Percentiles rank a stretch among this genome's conserved stretches.
These are phyloP conservation scores for Bruguiera parviflora DNA, from an alignment of 345 rosid genomes.

Conservation along the genomic window DNA sequence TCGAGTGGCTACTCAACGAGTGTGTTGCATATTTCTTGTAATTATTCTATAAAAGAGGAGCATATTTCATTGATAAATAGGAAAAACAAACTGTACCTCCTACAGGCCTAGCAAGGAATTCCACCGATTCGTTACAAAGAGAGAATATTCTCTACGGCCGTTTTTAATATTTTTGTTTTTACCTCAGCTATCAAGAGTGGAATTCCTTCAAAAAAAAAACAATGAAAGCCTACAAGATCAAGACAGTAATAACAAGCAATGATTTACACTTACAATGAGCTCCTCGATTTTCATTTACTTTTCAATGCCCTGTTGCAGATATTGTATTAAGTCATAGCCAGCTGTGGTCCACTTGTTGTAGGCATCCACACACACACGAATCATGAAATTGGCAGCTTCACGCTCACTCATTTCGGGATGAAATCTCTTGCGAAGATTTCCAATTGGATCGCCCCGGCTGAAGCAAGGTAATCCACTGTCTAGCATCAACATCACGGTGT, in stretches of 20 bases:
- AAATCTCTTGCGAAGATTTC: slow-evolving; percentile 94
- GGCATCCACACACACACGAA: slow-evolving; percentile 75
- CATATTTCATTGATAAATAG: slow-evolving; percentile 8
- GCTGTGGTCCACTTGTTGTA: slow-evolving; percentile 96
- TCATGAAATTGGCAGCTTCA: slow-evolving; percentile 96
- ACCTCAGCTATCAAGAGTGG: slow-evolving; percentile 16
- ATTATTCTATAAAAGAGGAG: not conserved
- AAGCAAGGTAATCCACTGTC: slow-evolving; percentile 98
- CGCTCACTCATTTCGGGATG: slow-evolving; percentile 96
- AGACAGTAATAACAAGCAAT: slow-evolving; percentile 16
- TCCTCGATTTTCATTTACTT: slow-evolving; percentile 36
- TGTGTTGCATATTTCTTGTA: not conserved
- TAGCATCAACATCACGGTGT: slow-evolving; percentile 80
- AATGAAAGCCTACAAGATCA: not conserved
- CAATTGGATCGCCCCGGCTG: slow-evolving; percentile 94
- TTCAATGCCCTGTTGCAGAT: slow-evolving; percentile 95
- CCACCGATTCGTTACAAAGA: slow-evolving; percentile 20
- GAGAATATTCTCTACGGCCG: slow-evolving; percentile 6
- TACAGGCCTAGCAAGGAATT: slow-evolving; percentile 26
- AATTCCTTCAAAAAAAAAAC: slow-evolving; percentile 11
- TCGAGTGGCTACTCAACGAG: too few species aligned
- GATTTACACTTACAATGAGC: slow-evolving; percentile 30
- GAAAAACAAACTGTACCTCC: slow-evolving; percentile 9
- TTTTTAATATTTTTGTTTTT: slow-evolving; percentile 2
- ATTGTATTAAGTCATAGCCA: slow-evolving; percentile 91